These are phyloP conservation scores for Kwoniella sp. DNA, from an alignment of 768 basidiomycete species.

Conservation along the genomic window DNA sequence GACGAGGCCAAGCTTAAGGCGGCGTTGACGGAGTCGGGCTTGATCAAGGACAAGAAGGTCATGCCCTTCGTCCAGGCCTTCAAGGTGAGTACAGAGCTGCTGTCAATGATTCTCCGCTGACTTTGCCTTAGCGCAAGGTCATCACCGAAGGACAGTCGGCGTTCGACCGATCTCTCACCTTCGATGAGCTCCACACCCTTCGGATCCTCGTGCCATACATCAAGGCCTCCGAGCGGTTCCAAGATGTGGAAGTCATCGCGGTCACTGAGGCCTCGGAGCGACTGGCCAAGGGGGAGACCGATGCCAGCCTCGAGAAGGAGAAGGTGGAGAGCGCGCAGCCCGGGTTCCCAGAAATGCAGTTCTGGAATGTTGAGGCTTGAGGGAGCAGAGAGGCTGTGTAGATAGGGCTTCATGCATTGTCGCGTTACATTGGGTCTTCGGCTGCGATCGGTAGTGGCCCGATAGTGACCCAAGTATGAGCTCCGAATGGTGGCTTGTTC, in stretches of 20 bases:
- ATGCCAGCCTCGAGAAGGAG: conserved; percentile 60
- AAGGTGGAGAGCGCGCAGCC: conserved; percentile 83
- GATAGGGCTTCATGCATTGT: background rate
- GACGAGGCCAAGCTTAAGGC: conserved; percentile 77
- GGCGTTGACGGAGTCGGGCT: conserved; percentile 62
- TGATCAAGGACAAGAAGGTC: conserved; percentile 90
- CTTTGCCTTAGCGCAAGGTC: conserved; percentile 9
- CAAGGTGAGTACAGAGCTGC: conserved; percentile 62
- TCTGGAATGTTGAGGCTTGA: conserved; percentile 59
- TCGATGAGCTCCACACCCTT: conserved; percentile 73
- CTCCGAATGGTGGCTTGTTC: too few relatives aligned
- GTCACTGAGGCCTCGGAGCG: conserved; percentile 66
- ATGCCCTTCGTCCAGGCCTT: conserved; percentile 94
- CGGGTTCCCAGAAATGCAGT: conserved; percentile 77
- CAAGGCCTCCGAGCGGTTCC: conserved; percentile 56
- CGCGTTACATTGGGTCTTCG: too few relatives aligned
- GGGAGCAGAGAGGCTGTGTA: background rate
- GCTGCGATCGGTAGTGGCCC: too few relatives aligned
- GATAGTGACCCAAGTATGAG: too few relatives aligned
- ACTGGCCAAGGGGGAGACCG: conserved; percentile 55
- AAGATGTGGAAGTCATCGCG: conserved; percentile 58
- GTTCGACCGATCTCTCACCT: conserved; percentile 74
- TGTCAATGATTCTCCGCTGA: background rate
- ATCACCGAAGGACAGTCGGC: conserved; percentile 63
- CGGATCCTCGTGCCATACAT: conserved; percentile 71